Evolutionary conservation across 768 basidiomycete species (phyloP).

Genomic region (Lentinula guzmanii): DNA sequence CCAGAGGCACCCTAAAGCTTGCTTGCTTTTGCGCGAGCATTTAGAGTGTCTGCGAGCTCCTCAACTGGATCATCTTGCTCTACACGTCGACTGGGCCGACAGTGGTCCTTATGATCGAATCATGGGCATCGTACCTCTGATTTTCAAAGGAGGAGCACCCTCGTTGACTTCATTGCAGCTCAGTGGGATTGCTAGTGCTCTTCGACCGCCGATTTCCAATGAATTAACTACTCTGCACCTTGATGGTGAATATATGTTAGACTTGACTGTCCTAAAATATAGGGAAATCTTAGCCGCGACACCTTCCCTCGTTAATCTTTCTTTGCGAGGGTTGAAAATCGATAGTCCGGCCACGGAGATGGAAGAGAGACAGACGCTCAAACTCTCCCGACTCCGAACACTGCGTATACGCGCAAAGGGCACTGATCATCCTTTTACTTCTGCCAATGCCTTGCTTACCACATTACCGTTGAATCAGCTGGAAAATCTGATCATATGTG

Average conservation of each 20-base stretch:
- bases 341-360: conserved; percentile 11
- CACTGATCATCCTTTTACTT: conserved; percentile 23
- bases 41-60: conserved; percentile 24
- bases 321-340: conserved; percentile 27
- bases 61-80: conserved; percentile 31
- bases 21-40: conserved; percentile 19
- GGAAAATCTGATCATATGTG: conserved; percentile 27
- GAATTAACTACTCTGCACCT: conserved; percentile 35
- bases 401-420: conserved; percentile 34
- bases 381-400: conserved; percentile 26
- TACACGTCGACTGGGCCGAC: conserved; percentile 19
- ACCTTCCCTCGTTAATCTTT: conserved; percentile 33
- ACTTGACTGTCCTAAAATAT: conserved; percentile 30
- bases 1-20: conserved; percentile 13
- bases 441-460: conserved; percentile 9
- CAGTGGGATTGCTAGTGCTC: conserved; percentile 32
- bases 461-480: conserved; percentile 29
- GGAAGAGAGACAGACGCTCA: conserved; percentile 17
- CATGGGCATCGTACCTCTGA: conserved; percentile 19
- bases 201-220: conserved; percentile 28
- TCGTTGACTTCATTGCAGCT: conserved; percentile 34
- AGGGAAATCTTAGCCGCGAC: conserved; percentile 25
- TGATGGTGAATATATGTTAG: conserved; percentile 31
- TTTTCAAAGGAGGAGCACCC: conserved; percentile 26
- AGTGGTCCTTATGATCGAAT: conserved; percentile 11